Conservation (phyloP, 148 eudicot species). For the Fagopyrum homotropicum region DNA sequence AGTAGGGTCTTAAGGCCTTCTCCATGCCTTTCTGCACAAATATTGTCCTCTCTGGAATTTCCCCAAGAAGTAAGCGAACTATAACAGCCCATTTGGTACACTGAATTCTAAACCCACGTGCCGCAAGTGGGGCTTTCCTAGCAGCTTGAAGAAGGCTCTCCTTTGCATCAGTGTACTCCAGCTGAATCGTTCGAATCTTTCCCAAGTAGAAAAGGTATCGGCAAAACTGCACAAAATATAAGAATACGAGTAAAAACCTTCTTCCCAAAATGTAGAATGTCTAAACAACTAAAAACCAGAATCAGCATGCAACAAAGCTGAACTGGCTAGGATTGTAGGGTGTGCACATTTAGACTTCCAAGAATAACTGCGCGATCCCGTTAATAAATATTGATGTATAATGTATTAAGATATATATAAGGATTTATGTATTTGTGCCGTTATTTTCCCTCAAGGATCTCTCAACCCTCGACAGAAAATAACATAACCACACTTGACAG, state of each 20-base stretch:
- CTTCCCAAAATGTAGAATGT: not conserved
- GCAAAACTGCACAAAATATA: constrained; percentile 51
- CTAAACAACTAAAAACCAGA: not conserved
- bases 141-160: constrained; percentile 97
- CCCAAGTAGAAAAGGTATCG: constrained; percentile 91
- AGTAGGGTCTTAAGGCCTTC: constrained; percentile 84
- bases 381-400: too few relatives aligned
- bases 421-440: too few relatives aligned
- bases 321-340: too few relatives aligned
- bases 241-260: not conserved
- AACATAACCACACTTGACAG: too few relatives aligned
- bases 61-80: constrained; percentile 82
- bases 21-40: constrained; percentile 99
- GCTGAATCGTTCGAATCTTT: constrained; percentile 90
- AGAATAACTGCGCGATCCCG: too few relatives aligned
- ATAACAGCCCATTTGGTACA: constrained; percentile 98
- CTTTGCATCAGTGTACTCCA: constrained; percentile 97
- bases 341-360: too few relatives aligned
- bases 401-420: too few relatives aligned
- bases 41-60: constrained; percentile 92
- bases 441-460: too few relatives aligned
- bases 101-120: constrained; percentile 91
- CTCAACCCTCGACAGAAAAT: too few relatives aligned
- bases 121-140: constrained; percentile 85
- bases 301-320: not conserved